Percentiles rank a stretch among this genome's conserved stretches.
These are phyloP conservation scores for Cercophora scortea DNA, from an alignment of 495 filamentous ascomycete species.

Conservation along the genomic window DNA sequence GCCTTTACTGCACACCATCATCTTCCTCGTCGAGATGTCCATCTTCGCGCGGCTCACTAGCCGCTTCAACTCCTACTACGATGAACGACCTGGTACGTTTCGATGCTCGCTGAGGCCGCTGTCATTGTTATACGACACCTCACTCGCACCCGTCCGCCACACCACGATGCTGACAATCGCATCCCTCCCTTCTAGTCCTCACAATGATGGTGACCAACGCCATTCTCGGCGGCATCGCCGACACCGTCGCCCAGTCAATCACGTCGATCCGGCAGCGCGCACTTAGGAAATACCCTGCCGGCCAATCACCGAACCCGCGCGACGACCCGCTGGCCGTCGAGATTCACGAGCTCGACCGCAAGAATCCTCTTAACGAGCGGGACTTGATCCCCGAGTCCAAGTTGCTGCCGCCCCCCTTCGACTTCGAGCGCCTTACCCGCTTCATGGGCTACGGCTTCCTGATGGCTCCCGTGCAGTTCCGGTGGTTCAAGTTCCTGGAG, in stretches of 20 bases:
- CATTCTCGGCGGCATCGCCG: conserved; percentile 74
- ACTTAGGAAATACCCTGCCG: conserved; percentile 44
- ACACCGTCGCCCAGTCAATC: conserved; percentile 91
- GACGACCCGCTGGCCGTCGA: conserved; percentile 78
- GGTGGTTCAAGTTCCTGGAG: conserved; percentile 91
- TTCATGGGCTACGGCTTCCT: conserved; percentile 97
- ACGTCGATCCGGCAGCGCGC: conserved; percentile 70
- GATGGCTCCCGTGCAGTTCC: conserved; percentile 94
- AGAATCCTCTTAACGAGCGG: conserved; percentile 58
- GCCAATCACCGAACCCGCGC: conserved; percentile 29
- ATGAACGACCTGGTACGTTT: conserved; percentile 65
- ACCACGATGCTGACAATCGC: background rate
- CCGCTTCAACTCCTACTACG: conserved; percentile 91
- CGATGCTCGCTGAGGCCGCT: background rate
- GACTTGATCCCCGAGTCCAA: conserved; percentile 61
- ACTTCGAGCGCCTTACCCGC: conserved; percentile 84
- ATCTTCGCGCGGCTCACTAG: conserved; percentile 70
- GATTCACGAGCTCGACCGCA: conserved; percentile 81
- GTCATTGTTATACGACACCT: too few relatives aligned
- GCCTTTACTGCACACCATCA: conserved; percentile 80
- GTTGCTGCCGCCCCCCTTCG: conserved; percentile 70
- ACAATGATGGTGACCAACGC: conserved; percentile 99
- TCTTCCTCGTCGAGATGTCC: conserved; percentile 83
- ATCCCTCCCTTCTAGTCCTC: conserved; percentile 50
- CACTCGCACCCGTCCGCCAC: too few relatives aligned